Conservation (phyloP, 1,284 basidiomycete species). For the Lentinula novae-zelandiae region DNA sequence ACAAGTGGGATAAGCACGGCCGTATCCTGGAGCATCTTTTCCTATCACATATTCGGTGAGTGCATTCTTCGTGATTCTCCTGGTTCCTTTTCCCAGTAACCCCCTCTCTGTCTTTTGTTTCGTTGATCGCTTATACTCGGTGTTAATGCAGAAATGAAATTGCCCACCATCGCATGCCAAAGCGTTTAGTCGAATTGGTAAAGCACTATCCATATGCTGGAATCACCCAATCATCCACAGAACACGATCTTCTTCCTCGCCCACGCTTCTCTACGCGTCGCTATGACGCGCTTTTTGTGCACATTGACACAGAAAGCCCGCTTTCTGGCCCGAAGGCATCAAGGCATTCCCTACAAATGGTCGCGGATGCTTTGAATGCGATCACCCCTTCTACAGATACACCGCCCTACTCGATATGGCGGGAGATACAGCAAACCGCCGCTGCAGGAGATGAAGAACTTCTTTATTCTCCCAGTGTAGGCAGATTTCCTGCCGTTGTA, state of each 20-base stretch:
- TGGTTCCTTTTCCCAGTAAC: not conserved
- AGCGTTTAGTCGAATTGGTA: constrained; percentile 65
- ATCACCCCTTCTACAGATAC: constrained; percentile 30
- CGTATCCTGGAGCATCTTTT: constrained; percentile 72
- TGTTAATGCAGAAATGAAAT: constrained; percentile 52
- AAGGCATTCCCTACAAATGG: constrained; percentile 52
- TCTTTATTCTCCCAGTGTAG: constrained; percentile 15
- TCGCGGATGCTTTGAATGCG: constrained; percentile 57
- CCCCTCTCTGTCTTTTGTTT: not conserved
- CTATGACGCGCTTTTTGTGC: constrained; percentile 61
- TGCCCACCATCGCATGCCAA: constrained; percentile 51
- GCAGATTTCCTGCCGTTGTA: constrained; percentile 30
- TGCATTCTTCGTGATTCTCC: constrained; percentile 1
- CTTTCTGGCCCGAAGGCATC: constrained; percentile 35
- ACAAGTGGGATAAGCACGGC: constrained; percentile 66
- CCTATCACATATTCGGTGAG: constrained; percentile 63
- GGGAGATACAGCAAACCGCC: constrained; percentile 43
- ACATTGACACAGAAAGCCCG: constrained; percentile 49
- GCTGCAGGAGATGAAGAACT: constrained; percentile 18
- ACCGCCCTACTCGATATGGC: constrained; percentile 48
- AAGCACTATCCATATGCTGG: constrained; percentile 60
- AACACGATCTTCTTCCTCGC: constrained; percentile 45
- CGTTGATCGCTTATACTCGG: constrained; percentile 2
- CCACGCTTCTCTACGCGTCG: constrained; percentile 62
- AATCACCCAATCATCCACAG: constrained; percentile 29